These are phyloP conservation scores for Aspergillus sp. DNA, from an alignment of 2,329 filamentous ascomycete genomes.

Conservation along the genomic window DNA sequence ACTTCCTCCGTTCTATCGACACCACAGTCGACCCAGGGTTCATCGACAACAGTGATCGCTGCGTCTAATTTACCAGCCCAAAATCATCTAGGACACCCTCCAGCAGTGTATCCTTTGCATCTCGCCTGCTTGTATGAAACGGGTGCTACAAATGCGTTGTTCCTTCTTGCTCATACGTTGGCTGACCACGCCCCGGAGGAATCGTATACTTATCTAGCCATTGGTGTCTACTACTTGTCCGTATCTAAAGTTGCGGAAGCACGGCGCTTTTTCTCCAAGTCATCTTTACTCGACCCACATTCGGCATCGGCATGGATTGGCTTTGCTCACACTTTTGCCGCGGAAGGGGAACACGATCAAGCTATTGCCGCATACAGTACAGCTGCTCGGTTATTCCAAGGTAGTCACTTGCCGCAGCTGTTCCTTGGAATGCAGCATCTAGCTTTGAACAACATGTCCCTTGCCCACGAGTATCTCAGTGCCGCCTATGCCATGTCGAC, in stretches of 20 bases:
- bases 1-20: conserved; percentile 75
- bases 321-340: conserved; percentile 96
- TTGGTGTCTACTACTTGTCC: conserved; percentile 88
- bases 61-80: conserved; percentile 24
- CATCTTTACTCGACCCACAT: conserved; percentile 94
- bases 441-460: conserved; percentile 85
- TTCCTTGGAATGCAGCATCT: conserved; percentile 99
- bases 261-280: conserved; percentile 91
- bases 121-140: conserved; percentile 87
- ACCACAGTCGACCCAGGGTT: conserved; percentile 75
- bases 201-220: conserved; percentile 85
- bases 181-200: conserved; percentile 88
- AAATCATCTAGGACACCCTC: conserved; percentile 38
- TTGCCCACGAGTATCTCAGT: conserved; percentile 90
- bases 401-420: conserved; percentile 88
- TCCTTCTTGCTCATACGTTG: conserved; percentile 85
- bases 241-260: conserved; percentile 89
- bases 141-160: conserved; percentile 76
- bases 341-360: conserved; percentile 95
- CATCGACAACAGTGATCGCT: conserved; percentile 15
- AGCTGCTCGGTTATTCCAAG: conserved; percentile 88
- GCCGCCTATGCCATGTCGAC: conserved; percentile 65
- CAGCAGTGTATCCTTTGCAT: conserved; percentile 73
- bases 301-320: conserved; percentile 98
- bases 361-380: conserved; percentile 97